A percentile compares a stretch with the other conserved stretches of the same genome.
Conservation (phyloP, 495 filamentous ascomycete species). For the Coniosporium apollinis region DNA sequence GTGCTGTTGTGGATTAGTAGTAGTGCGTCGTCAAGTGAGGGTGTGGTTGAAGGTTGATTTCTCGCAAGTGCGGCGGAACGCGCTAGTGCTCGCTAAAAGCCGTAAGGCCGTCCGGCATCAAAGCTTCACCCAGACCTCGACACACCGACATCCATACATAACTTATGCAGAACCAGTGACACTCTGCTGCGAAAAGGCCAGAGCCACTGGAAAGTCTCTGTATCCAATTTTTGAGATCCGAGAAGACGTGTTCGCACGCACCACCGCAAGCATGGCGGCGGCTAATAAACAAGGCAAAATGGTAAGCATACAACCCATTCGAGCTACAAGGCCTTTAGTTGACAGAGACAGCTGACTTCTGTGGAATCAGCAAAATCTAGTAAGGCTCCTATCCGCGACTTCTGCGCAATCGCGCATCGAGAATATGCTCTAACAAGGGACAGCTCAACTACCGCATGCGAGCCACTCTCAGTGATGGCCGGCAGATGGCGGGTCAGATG, state of each 20-base stretch:
- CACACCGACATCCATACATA: no score
- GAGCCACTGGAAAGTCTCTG: no score
- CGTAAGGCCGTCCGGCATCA: no score
- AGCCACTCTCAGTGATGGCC: conserved; percentile 85
- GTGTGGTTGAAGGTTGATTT: no score
- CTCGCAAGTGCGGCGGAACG: no score
- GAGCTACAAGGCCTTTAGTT: conserved; percentile 30
- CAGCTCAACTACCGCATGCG: conserved; percentile 99
- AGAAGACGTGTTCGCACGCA: conserved; percentile 54
- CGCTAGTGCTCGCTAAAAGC: no score
- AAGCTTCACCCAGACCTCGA: no score
- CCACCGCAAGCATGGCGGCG: conserved; percentile 53
- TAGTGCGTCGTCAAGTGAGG: no score
- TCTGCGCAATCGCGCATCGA: no score
- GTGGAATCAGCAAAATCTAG: conserved; percentile 72
- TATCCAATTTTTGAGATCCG: neutral
- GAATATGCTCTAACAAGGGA: conserved; percentile 2
- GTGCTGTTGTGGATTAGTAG: neutral
- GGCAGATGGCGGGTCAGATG: conserved; percentile 95
- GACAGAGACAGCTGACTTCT: conserved; percentile 55
- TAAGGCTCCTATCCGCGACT: conserved; percentile 35
- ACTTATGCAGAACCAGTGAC: no score
- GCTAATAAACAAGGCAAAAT: conserved; percentile 96
- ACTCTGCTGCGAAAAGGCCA: no score
- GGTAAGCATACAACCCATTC: conserved; percentile 42